phyloP scores from a whole-genome alignment of 2,329 filamentous ascomycete genomes.

The Septoria linicola region DNA sequence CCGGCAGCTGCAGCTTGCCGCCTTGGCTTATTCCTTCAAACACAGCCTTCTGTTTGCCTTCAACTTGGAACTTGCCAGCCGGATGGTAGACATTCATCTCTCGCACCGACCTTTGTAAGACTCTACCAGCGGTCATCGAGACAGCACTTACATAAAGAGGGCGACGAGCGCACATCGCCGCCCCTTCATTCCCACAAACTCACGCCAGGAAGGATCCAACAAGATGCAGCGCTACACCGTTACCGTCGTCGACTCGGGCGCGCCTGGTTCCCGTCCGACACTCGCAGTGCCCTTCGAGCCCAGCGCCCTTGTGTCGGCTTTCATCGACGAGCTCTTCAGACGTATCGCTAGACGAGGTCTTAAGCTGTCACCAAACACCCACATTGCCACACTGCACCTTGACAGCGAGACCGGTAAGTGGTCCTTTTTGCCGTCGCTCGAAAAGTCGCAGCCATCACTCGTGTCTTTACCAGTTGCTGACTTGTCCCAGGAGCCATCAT shows the following conservation, averaged over 20 bases:
- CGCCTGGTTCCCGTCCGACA: slow-evolving; percentile 11
- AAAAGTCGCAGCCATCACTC: no score
- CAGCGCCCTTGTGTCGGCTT: slow-evolving; percentile 20
- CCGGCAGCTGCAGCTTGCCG: no score
- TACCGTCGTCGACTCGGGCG: slow-evolving; percentile 20
- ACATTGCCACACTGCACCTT: slow-evolving; percentile 30
- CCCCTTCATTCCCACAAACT: not conserved
- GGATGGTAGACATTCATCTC: no score
- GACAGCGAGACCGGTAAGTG: slow-evolving; percentile 16
- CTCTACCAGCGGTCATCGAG: no score
- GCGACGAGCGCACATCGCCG: not conserved
- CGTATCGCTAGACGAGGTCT: slow-evolving; percentile 22
- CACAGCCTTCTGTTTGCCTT: no score
- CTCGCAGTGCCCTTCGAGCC: slow-evolving; percentile 28
- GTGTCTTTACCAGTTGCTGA: not conserved
- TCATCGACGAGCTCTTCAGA: slow-evolving; percentile 26
- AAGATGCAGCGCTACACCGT: slow-evolving; percentile 32
- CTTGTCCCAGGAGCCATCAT: slow-evolving; percentile 31
- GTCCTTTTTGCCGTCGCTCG: no score
- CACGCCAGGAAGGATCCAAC: not conserved
- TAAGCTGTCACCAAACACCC: slow-evolving; percentile 19
- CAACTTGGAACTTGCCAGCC: no score
- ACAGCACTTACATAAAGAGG: no score
- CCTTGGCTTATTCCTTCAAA: no score
- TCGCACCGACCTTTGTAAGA: no score